Evolutionary conservation across 805 yeast genomes (phyloP).

Genomic region (Wickerhamiella lipophila): DNA sequence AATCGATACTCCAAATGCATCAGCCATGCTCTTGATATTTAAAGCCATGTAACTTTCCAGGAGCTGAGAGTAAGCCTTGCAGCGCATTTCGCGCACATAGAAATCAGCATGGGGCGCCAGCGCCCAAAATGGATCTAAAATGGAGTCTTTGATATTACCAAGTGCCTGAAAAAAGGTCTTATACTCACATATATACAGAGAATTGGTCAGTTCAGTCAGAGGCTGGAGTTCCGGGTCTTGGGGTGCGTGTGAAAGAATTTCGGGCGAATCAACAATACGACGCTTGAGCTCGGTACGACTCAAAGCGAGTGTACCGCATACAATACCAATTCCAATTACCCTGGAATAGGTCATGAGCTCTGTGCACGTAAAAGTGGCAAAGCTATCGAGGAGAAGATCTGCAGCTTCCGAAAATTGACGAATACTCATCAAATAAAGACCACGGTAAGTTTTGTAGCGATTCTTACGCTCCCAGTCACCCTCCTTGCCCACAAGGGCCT

Average conservation of each 20-base stretch:
- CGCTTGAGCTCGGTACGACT: constrained; percentile 73
- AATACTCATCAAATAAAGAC: constrained; percentile 70
- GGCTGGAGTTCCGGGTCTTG: constrained; percentile 67
- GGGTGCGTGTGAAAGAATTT: constrained; percentile 57
- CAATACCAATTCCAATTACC: constrained; percentile 75
- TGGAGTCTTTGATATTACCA: constrained; percentile 61
- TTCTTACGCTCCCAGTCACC: constrained; percentile 99
- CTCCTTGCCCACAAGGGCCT: constrained; percentile 76
- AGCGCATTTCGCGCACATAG: constrained; percentile 83
- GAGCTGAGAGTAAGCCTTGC: constrained; percentile 87
- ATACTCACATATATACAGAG: constrained; percentile 82
- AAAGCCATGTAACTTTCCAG: constrained; percentile 88
- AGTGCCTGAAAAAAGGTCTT: constrained; percentile 62
- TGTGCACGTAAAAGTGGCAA: constrained; percentile 89
- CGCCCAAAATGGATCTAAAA: constrained; percentile 53
- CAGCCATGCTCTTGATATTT: constrained; percentile 85
- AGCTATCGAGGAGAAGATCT: constrained; percentile 68
- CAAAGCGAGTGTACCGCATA: constrained; percentile 75
- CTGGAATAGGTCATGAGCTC: constrained; percentile 83
- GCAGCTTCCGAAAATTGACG: constrained; percentile 83
- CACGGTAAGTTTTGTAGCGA: constrained; percentile 81
- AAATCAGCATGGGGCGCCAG: constrained; percentile 67
- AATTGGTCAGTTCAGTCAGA: constrained; percentile 66
- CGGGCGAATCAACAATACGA: constrained; percentile 87
- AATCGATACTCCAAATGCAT: constrained; percentile 76